Conservation (phyloP, 441 rosid genomes). For the Euphorbia corollata region DNA sequence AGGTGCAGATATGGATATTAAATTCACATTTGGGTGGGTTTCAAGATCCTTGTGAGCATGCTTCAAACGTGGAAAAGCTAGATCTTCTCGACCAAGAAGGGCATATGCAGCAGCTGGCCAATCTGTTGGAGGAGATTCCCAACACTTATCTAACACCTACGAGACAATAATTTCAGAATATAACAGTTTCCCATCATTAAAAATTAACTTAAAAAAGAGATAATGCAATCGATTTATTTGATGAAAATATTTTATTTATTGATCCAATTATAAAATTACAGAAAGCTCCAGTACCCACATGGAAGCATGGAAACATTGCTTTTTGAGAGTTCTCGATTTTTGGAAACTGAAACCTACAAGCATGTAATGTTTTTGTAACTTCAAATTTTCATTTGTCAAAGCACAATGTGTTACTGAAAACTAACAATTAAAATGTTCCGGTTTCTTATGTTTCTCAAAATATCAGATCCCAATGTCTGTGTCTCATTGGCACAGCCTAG, state of each 20-base stretch:
- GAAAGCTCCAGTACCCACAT: background rate
- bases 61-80: constrained; percentile 62
- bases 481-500: background rate
- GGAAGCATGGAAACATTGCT: background rate
- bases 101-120: constrained; percentile 96
- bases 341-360: background rate
- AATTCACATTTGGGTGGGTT: constrained; percentile 47
- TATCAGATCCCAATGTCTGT: background rate
- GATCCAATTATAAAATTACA: background rate
- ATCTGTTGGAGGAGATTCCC: constrained; percentile 90
- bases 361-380: background rate
- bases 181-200: background rate
- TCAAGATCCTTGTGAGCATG: constrained; percentile 54
- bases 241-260: background rate
- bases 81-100: constrained; percentile 93
- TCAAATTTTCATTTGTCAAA: background rate
- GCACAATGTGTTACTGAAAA: background rate
- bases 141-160: constrained; percentile 84
- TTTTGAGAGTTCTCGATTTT: background rate
- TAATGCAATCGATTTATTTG: background rate
- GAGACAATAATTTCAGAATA: background rate
- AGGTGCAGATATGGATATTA: constrained; percentile 81
- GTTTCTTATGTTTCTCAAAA: background rate
- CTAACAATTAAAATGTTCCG: background rate
- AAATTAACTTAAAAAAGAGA: background rate